phyloP scores from a whole-genome alignment of 306 rosid species.

The Trifolium dubium region DNA sequence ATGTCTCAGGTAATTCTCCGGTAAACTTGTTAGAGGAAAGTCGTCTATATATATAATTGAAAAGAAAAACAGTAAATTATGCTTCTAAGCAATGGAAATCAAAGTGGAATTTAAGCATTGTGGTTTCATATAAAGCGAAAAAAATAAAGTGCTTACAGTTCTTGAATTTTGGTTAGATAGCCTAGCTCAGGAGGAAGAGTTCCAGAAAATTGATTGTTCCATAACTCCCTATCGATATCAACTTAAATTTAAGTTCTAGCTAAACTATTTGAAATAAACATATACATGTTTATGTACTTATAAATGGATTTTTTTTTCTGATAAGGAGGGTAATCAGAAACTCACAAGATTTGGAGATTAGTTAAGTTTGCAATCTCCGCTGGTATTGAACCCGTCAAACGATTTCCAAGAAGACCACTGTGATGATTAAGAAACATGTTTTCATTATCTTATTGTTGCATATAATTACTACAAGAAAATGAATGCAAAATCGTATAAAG shows the following conservation, averaged over 20 bases:
- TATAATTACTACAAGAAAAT: not conserved
- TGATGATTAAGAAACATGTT: not conserved
- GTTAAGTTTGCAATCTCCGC: constrained; percentile 58
- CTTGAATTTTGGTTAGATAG: constrained; percentile 46
- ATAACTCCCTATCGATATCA: constrained; percentile 51
- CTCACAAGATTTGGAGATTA: constrained; percentile 67
- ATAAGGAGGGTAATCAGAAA: constrained; percentile 13
- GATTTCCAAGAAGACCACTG: constrained; percentile 62
- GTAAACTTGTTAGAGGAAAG: constrained; percentile 53
- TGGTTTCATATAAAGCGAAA: not conserved
- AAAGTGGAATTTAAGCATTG: constrained; percentile 4
- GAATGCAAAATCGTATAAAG: not conserved
- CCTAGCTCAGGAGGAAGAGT: constrained; percentile 68
- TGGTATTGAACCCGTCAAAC: constrained; percentile 64
- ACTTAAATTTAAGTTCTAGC: constrained; percentile 9
- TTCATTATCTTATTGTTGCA: constrained; percentile 18
- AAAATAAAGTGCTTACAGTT: constrained; percentile 53
- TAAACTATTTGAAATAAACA: not conserved
- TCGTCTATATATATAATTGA: constrained; percentile 40
- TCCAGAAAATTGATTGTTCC: constrained; percentile 60
- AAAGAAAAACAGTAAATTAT: constrained; percentile 3
- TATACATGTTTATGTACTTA: not conserved
- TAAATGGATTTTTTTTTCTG: not conserved
- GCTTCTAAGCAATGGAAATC: not conserved
- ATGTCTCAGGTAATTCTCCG: constrained; percentile 44